A percentile compares a stretch with the other conserved stretches of the same genome.
These are phyloP conservation scores for Toxicodendron radicans DNA, from an alignment of 345 rosid genomes.

Conservation along the genomic window DNA sequence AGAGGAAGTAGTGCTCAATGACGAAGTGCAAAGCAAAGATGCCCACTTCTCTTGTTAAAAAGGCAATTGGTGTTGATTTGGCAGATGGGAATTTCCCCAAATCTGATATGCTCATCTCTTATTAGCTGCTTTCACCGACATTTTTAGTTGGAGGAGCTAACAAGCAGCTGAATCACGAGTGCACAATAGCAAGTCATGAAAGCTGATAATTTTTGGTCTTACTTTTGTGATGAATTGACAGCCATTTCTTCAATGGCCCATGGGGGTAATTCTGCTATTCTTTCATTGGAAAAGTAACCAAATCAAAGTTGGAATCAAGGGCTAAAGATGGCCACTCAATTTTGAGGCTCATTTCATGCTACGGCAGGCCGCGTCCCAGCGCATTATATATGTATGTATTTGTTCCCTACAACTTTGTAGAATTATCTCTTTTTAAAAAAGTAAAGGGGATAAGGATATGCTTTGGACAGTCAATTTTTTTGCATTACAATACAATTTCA, in stretches of 20 bases:
- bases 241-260: slow-evolving; percentile 13
- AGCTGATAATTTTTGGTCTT: neutral
- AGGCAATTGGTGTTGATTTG: slow-evolving; percentile 24
- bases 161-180: slow-evolving; percentile 6
- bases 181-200: slow-evolving; percentile 1
- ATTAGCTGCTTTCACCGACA: slow-evolving; percentile 8
- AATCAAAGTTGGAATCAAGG: neutral
- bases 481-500: too few species aligned
- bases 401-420: slow-evolving; percentile 10
- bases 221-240: slow-evolving; percentile 22
- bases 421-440: neutral
- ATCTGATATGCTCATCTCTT: slow-evolving; percentile 26
- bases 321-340: neutral
- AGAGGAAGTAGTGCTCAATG: slow-evolving; percentile 20
- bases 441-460: slow-evolving; percentile 10
- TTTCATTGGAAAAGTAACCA: neutral
- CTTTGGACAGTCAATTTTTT: neutral
- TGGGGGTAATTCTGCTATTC: neutral
- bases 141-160: slow-evolving; percentile 18
- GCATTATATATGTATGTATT: slow-evolving; percentile 2
- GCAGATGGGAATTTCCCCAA: slow-evolving; percentile 20
- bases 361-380: slow-evolving; percentile 31
- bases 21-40: slow-evolving; percentile 39
- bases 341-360: slow-evolving; percentile 4
- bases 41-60: slow-evolving; percentile 28